phyloP scores from a whole-genome alignment of 225 moss, liverwort and hornwort genomes.

The Polytrichum formosum region DNA sequence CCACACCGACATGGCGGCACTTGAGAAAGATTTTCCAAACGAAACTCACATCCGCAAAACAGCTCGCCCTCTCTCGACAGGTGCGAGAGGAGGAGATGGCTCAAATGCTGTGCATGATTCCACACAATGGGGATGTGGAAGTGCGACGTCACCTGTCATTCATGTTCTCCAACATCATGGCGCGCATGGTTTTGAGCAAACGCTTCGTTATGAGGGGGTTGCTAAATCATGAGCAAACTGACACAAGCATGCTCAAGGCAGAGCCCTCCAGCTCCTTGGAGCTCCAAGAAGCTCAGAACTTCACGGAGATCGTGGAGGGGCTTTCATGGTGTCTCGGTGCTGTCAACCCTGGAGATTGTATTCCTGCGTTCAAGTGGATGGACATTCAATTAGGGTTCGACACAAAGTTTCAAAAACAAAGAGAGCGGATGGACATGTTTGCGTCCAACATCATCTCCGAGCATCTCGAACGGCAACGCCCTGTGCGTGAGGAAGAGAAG shows the following conservation, averaged over 20 bases:
- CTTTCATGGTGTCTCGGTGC: constrained; percentile 24
- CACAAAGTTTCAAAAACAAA: constrained; percentile 19
- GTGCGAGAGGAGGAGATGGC: background rate
- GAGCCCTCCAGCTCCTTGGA: constrained; percentile 5
- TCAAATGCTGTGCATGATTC: constrained; percentile 28
- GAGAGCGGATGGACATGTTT: constrained; percentile 12
- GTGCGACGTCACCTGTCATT: constrained; percentile 37
- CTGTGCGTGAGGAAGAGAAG: background rate
- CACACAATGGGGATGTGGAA: constrained; percentile 17
- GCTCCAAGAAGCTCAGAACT: constrained; percentile 15
- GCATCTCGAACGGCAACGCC: constrained; percentile 4
- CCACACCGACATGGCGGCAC: background rate
- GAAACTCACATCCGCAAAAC: background rate
- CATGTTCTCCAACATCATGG: constrained; percentile 28
- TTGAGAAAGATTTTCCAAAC: background rate
- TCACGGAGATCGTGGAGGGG: constrained; percentile 25
- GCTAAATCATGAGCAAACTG: background rate
- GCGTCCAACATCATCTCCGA: constrained; percentile 6
- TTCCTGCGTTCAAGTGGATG: constrained; percentile 24
- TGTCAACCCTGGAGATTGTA: constrained; percentile 25
- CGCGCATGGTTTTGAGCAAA: constrained; percentile 31
- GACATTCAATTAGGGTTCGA: constrained; percentile 6
- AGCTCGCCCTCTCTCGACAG: background rate
- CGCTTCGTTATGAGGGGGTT: constrained; percentile 13
- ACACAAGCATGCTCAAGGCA: too few species aligned